These are phyloP conservation scores for Tricholoma bakamatsutake DNA, from an alignment of 768 basidiomycete species.

Conservation along the genomic window DNA sequence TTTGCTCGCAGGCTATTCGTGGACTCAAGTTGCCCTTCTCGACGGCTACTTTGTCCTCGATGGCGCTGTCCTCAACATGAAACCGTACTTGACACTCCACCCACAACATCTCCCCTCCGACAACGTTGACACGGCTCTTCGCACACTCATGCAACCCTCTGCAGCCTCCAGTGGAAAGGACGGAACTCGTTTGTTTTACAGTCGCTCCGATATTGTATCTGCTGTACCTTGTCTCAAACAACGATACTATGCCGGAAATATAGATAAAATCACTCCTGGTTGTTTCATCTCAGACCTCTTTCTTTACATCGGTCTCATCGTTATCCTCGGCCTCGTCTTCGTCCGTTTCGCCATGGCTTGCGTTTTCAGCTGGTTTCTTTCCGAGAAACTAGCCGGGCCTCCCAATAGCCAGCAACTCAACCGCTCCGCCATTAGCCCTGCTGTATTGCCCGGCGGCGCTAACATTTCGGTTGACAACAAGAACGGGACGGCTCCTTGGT, in stretches of 20 bases:
- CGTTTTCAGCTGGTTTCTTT: slow-evolving; percentile 95
- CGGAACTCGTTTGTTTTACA: slow-evolving; percentile 83
- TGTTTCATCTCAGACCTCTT: slow-evolving; percentile 89
- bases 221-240: slow-evolving; percentile 77
- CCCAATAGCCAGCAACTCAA: slow-evolving; percentile 68
- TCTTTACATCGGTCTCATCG: slow-evolving; percentile 84
- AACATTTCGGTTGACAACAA: slow-evolving; percentile 90
- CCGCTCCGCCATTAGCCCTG: slow-evolving; percentile 85
- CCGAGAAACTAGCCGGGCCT: slow-evolving; percentile 71
- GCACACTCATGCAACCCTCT: slow-evolving; percentile 54
- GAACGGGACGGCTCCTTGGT: slow-evolving; percentile 94
- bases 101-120: slow-evolving; percentile 64
- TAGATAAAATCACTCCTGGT: slow-evolving; percentile 94
- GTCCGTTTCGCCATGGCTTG: slow-evolving; percentile 95
- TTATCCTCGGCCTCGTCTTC: slow-evolving; percentile 87
- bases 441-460: slow-evolving; percentile 94
- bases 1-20: slow-evolving; percentile 79
- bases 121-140: slow-evolving; percentile 76
- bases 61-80: slow-evolving; percentile 90
- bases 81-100: slow-evolving; percentile 76
- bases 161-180: slow-evolving; percentile 68
- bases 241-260: slow-evolving; percentile 89
- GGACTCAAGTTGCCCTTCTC: slow-evolving; percentile 77
- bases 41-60: slow-evolving; percentile 83
- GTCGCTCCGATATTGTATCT: slow-evolving; percentile 53